Conservation (phyloP, 345 rosid genomes). For the Psidium friedrichsthalianum region DNA sequence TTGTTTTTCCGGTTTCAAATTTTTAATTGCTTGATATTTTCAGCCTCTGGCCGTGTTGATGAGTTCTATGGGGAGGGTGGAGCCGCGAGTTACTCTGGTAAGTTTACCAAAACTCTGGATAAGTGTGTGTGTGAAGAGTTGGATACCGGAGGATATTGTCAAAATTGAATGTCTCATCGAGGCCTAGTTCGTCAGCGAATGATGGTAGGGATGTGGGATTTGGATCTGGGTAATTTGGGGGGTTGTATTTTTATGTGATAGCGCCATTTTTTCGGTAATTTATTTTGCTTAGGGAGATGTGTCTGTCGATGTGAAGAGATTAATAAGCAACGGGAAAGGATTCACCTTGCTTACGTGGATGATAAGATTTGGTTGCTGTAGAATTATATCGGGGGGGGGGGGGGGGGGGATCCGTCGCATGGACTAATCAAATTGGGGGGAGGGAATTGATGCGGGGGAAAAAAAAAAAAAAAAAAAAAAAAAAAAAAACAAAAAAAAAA, state of each 20-base stretch:
- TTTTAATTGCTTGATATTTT: not conserved
- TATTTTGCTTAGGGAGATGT: not conserved
- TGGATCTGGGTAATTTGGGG: conserved; percentile 28
- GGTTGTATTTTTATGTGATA: not conserved
- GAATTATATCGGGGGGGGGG: not conserved
- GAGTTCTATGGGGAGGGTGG: conserved; percentile 34
- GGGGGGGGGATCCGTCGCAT: too few species aligned
- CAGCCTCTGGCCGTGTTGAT: conserved; percentile 30
- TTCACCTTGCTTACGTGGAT: not conserved
- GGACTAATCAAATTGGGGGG: too few species aligned
- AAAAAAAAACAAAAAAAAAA: too few species aligned
- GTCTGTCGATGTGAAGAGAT: not conserved
- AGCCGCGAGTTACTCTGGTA: conserved; percentile 34
- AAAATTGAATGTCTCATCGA: conserved; percentile 20
- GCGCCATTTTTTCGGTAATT: not conserved
- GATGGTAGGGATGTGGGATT: too few species aligned
- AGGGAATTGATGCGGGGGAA: too few species aligned
- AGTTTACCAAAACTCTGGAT: conserved; percentile 48
- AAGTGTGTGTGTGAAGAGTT: conserved; percentile 46
- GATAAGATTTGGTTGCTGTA: not conserved
- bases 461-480: too few species aligned
- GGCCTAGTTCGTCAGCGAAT: conserved; percentile 14
- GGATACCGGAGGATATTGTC: conserved; percentile 30
- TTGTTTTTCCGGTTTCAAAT: not conserved
- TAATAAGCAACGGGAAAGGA: not conserved